Evolutionary conservation across 768 basidiomycete species (phyloP).

Genomic region (Fibroporia radiculosa): DNA sequence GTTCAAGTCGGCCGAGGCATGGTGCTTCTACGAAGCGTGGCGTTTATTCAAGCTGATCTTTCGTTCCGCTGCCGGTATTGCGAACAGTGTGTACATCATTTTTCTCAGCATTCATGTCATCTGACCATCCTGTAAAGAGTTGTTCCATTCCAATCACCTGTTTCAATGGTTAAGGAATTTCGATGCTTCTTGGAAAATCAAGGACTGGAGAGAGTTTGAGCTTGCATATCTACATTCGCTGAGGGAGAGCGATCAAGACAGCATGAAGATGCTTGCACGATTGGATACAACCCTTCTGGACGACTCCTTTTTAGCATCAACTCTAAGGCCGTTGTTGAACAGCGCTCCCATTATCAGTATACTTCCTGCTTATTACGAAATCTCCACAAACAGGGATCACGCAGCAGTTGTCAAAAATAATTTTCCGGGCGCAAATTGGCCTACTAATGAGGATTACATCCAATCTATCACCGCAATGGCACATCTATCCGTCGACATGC

Average conservation of each 20-base stretch:
- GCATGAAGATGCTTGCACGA: background rate
- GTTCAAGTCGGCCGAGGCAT: slow-evolving; percentile 10
- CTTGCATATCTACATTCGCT: background rate
- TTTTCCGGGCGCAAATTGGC: background rate
- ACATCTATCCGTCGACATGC: background rate
- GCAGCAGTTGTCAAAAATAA: background rate
- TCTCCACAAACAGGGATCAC: background rate
- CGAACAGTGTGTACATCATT: too few species aligned
- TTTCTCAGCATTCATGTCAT: too few species aligned
- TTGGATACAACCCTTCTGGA: slow-evolving; percentile 13
- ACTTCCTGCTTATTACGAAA: background rate
- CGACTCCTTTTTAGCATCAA: slow-evolving; percentile 9
- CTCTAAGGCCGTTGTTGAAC: slow-evolving; percentile 7
- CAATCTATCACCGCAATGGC: background rate
- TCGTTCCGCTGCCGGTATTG: too few species aligned
- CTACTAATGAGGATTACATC: background rate
- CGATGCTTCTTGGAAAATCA: background rate
- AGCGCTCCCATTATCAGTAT: background rate
- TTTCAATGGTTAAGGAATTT: too few species aligned
- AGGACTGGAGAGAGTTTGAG: background rate
- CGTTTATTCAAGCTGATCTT: background rate
- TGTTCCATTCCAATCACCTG: too few species aligned
- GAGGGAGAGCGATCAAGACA: background rate
- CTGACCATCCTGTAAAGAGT: too few species aligned
- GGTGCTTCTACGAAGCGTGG: slow-evolving; percentile 5